These are phyloP conservation scores for Fusarium gaditjirri DNA, from an alignment of 2,329 filamentous ascomycete genomes.

Conservation along the genomic window DNA sequence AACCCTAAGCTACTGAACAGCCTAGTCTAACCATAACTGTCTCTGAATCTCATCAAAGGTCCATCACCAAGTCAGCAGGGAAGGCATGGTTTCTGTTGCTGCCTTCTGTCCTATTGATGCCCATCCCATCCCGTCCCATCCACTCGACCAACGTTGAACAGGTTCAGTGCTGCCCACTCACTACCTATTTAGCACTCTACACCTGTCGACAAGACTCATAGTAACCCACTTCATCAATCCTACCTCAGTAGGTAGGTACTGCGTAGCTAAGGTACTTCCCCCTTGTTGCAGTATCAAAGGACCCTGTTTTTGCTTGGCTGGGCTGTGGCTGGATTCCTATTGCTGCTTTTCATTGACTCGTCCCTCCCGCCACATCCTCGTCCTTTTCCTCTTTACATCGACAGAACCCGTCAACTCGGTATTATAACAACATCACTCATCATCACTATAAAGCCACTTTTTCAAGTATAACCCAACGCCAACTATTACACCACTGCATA, in stretches of 20 bases:
- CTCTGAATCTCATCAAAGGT: background rate
- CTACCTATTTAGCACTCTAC: constrained; percentile 5
- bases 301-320: constrained; percentile 38
- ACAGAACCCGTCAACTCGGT: constrained; percentile 1
- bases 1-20: background rate
- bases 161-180: constrained; percentile 9
- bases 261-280: background rate
- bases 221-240: constrained; percentile 25
- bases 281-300: constrained; percentile 30
- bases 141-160: constrained; percentile 21
- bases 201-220: constrained; percentile 2
- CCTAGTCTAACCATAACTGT: background rate
- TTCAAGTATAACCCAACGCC: background rate
- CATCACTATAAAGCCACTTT: background rate
- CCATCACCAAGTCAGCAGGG: constrained; percentile 10
- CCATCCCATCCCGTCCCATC: constrained; percentile 35
- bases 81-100: constrained; percentile 31
- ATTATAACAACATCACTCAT: background rate
- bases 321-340: constrained; percentile 26
- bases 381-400: constrained; percentile 22
- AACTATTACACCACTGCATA: background rate
- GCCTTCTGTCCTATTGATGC: constrained; percentile 38
- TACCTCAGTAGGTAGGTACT: background rate
- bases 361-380: constrained; percentile 21
- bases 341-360: constrained; percentile 24